Percentiles rank a stretch among this genome's conserved stretches.
These are phyloP conservation scores for Penicillium oxalicum DNA, from an alignment of 2,329 filamentous ascomycete species.

Conservation along the genomic window DNA sequence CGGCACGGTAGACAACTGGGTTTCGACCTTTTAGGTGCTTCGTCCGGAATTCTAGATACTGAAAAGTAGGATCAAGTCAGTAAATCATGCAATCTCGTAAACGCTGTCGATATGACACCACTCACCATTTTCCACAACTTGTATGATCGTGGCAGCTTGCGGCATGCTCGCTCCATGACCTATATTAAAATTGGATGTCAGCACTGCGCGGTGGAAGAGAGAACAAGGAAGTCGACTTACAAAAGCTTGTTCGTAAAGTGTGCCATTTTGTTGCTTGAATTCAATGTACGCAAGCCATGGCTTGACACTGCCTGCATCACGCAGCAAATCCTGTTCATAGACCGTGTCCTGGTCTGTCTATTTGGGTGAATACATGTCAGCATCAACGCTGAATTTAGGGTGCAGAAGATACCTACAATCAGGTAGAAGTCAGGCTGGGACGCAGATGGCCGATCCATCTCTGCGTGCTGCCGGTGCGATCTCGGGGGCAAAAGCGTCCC, in stretches of 20 bases:
- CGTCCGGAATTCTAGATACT: constrained; percentile 81
- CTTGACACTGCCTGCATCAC: constrained; percentile 77
- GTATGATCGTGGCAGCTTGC: constrained; percentile 85
- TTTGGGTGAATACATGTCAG: constrained; percentile 32
- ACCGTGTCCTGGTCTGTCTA: constrained; percentile 82
- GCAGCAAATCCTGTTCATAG: constrained; percentile 92
- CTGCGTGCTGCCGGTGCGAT: constrained; percentile 39
- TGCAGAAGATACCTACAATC: constrained; percentile 34
- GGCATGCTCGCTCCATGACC: constrained; percentile 84
- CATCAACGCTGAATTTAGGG: constrained; percentile 15
- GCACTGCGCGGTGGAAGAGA: background rate
- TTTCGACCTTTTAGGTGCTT: constrained; percentile 79
- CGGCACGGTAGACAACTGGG: constrained; percentile 67
- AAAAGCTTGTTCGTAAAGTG: constrained; percentile 75
- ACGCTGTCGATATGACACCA: constrained; percentile 3
- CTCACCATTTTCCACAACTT: constrained; percentile 93
- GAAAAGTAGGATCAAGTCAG: constrained; percentile 12
- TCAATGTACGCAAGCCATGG: constrained; percentile 94
- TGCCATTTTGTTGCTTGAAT: constrained; percentile 84
- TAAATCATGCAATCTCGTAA: constrained; percentile 1
- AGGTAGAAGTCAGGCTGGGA: constrained; percentile 42
- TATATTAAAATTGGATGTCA: constrained; percentile 11
- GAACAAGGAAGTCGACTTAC: constrained; percentile 34
- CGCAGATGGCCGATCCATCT: constrained; percentile 39
- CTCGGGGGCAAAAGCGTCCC: constrained; percentile 45